These are phyloP conservation scores for Fomitopsis betulina DNA, from an alignment of 1,284 basidiomycete species.

Conservation along the genomic window DNA sequence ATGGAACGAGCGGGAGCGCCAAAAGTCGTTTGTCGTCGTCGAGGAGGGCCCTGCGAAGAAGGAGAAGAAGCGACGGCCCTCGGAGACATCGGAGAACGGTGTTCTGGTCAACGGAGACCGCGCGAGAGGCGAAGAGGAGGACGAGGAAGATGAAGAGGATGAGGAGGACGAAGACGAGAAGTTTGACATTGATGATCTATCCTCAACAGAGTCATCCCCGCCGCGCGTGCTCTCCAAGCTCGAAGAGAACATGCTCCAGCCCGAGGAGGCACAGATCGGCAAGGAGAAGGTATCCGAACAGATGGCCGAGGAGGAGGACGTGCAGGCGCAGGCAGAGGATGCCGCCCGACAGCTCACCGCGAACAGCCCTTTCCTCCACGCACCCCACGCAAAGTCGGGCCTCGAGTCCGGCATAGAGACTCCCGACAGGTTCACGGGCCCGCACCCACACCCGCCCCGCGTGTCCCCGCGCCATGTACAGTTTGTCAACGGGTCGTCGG, in stretches of 20 bases:
- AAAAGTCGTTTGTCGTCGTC: constrained; percentile 97
- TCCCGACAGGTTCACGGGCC: constrained; percentile 72
- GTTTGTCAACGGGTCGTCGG: constrained; percentile 36
- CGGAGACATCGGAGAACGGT: constrained; percentile 1
- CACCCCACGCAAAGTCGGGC: constrained; percentile 34
- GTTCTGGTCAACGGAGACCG: not conserved
- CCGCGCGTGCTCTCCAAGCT: constrained; percentile 2
- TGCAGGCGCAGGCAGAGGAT: constrained; percentile 23
- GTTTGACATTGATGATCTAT: constrained; percentile 90
- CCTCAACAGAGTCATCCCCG: constrained; percentile 31
- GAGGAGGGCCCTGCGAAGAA: constrained; percentile 67
- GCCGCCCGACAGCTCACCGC: constrained; percentile 32
- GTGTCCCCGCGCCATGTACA: constrained; percentile 51
- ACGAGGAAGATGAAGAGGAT: constrained; percentile 37
- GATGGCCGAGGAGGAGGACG: constrained; percentile 6
- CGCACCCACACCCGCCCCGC: constrained; percentile 52
- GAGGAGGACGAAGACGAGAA: constrained; percentile 67
- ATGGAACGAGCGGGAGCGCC: constrained; percentile 97
- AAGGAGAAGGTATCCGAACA: constrained; percentile 24
- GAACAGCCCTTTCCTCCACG: constrained; percentile 30
- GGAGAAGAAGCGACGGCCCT: constrained; percentile 18
- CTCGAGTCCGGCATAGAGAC: constrained; percentile 66
- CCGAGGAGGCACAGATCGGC: constrained; percentile 36
- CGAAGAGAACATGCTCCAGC: constrained; percentile 12
- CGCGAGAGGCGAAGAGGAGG: constrained; percentile 22